Percentiles rank a stretch among this genome's conserved stretches.
These are phyloP conservation scores for Daedaleopsis nitida DNA, from an alignment of 768 basidiomycete genomes.

Conservation along the genomic window DNA sequence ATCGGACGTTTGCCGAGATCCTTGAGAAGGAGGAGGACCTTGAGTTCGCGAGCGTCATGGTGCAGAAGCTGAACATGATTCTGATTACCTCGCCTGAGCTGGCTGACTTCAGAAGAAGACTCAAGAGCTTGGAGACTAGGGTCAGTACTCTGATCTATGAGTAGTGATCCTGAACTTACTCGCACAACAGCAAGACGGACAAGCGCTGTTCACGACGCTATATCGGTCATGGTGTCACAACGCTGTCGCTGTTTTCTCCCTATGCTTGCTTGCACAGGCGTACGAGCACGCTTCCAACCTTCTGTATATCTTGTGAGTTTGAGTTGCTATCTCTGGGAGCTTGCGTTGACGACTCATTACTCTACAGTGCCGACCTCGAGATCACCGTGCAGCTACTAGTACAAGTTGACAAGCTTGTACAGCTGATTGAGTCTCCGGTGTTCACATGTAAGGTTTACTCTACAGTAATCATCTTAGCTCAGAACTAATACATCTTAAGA, in stretches of 20 bases:
- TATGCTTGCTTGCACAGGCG: constrained; percentile 95
- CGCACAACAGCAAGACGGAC: constrained; percentile 82
- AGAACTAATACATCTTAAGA: background rate
- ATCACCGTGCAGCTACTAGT: constrained; percentile 94
- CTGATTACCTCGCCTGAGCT: constrained; percentile 95
- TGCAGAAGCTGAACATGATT: constrained; percentile 96
- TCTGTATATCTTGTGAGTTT: constrained; percentile 89
- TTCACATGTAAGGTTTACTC: constrained; percentile 77
- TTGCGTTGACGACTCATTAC: background rate
- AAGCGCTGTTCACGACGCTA: constrained; percentile 89
- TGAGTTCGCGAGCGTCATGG: constrained; percentile 96
- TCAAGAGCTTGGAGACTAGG: constrained; percentile 92
- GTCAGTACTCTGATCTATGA: constrained; percentile 44
- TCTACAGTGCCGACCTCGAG: constrained; percentile 86
- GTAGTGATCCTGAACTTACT: background rate
- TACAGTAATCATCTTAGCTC: background rate
- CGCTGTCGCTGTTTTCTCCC: constrained; percentile 92
- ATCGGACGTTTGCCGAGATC: constrained; percentile 94
- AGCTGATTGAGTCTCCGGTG: constrained; percentile 96
- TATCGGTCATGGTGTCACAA: constrained; percentile 99
- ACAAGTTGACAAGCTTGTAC: constrained; percentile 96
- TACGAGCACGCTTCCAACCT: constrained; percentile 99
- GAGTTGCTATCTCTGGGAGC: constrained; percentile 29
- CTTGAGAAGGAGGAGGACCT: constrained; percentile 99
- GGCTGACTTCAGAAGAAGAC: constrained; percentile 88